These are phyloP conservation scores for Luffa aegyptiaca DNA, from an alignment of 306 rosid genomes.

Conservation along the genomic window DNA sequence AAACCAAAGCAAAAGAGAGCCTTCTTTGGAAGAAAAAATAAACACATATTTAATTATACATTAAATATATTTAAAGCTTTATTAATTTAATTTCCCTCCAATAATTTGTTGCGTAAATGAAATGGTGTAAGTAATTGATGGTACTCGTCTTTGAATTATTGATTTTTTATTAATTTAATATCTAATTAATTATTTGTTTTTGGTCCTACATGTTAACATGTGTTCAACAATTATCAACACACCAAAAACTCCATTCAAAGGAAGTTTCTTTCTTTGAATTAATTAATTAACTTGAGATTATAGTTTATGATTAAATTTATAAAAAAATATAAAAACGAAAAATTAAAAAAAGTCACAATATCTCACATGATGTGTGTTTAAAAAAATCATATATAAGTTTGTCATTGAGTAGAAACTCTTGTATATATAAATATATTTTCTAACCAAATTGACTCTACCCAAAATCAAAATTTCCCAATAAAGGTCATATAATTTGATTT, in stretches of 20 bases:
- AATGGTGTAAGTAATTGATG: background rate
- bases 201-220: background rate
- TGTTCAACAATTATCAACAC: background rate
- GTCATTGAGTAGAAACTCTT: background rate
- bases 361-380: background rate
- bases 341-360: background rate
- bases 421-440: background rate
- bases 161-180: background rate
- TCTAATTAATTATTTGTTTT: background rate
- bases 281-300: background rate
- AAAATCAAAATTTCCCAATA: background rate
- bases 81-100: background rate
- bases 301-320: background rate
- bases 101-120: slow-evolving; percentile 3
- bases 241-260: background rate
- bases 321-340: background rate
- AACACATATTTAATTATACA: background rate
- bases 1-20: slow-evolving; percentile 4
- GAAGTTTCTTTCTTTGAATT: background rate
- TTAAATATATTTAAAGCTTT: background rate
- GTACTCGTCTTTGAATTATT: background rate
- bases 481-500: background rate
- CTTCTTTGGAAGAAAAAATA: background rate
- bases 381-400: background rate
- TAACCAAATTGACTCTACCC: background rate